Percentiles rank a stretch among this genome's conserved stretches.
Conservation (phyloP, 169 alveolate species). For the Babesia ovata region DNA sequence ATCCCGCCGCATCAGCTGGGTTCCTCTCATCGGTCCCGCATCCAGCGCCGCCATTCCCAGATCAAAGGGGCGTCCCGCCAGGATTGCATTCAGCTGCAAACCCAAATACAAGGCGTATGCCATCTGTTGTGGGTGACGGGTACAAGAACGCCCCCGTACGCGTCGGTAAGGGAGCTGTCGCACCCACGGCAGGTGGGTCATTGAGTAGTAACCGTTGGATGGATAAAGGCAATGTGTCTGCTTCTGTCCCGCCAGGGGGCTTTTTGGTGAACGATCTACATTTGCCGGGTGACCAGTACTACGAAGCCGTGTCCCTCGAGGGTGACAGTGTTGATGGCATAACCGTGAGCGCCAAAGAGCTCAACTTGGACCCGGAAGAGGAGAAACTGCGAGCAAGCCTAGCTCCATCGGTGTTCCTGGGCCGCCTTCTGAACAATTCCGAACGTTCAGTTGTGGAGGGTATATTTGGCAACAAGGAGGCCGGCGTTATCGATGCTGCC, state of each 20-base stretch:
- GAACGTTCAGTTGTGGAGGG: constrained; percentile 20
- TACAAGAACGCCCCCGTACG: neutral
- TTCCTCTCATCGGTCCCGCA: no score
- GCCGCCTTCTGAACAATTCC: constrained; percentile 6
- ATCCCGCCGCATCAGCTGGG: no score
- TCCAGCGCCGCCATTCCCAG: neutral
- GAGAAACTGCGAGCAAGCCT: constrained; percentile 22
- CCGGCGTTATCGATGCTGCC: constrained; percentile 54
- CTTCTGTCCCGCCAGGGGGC: neutral
- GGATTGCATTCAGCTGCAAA: neutral
- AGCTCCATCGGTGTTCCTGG: constrained; percentile 16
- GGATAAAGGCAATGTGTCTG: neutral
- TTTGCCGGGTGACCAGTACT: constrained; percentile 54
- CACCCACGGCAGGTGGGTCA: neutral
- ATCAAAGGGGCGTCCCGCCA: neutral
- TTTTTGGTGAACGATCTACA: constrained; percentile 42
- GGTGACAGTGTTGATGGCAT: neutral
- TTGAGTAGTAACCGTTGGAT: constrained; percentile 5
- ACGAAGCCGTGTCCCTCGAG: constrained; percentile 24
- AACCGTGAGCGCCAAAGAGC: constrained; percentile 10
- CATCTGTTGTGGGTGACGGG: constrained; percentile 1
- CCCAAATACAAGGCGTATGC: neutral
- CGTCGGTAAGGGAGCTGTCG: neutral
- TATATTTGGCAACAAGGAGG: constrained; percentile 13
- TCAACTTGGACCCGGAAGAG: constrained; percentile 16